A percentile compares a stretch with the other conserved stretches of the same genome.
Conservation (phyloP, 2,329 filamentous ascomycete species). For the Harringtonia aguacate region DNA sequence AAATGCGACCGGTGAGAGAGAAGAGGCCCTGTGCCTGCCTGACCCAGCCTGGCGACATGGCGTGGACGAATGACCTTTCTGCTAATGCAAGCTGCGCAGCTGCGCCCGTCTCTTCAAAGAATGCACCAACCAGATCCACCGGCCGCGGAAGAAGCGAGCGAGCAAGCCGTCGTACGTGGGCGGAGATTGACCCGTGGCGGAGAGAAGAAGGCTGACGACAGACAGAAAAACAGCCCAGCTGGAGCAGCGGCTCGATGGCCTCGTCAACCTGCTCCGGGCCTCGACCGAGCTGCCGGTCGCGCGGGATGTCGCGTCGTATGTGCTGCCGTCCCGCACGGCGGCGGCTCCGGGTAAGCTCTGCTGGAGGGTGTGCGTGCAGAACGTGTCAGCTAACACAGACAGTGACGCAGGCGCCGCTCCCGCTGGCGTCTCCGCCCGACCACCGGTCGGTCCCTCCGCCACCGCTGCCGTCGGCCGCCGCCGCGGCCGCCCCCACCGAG, state of each 20-base stretch:
- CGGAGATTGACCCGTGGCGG: background rate
- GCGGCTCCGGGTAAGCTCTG: too few relatives aligned
- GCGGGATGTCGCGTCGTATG: background rate
- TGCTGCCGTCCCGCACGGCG: too few relatives aligned
- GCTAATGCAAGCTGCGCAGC: too few relatives aligned
- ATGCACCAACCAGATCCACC: constrained; percentile 35
- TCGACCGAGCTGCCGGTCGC: constrained; percentile 22
- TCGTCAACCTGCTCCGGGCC: constrained; percentile 35
- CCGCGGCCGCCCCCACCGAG: background rate
- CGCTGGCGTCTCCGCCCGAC: background rate
- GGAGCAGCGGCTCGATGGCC: constrained; percentile 36
- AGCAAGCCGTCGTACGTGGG: constrained; percentile 37
- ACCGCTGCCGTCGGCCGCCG: background rate
- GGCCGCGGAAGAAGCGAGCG: constrained; percentile 39
- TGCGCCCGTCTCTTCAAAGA: constrained; percentile 37
- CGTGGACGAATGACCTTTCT: too few relatives aligned
- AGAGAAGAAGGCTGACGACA: background rate
- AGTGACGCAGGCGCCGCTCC: too few relatives aligned
- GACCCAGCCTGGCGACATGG: background rate
- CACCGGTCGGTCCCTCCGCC: background rate
- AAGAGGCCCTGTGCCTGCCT: background rate
- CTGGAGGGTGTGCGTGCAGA: too few relatives aligned
- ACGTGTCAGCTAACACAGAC: too few relatives aligned
- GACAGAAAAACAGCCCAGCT: constrained; percentile 36
- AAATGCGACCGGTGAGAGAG: constrained; percentile 34